These are phyloP conservation scores for Aquilaria yunnanensis DNA, from an alignment of 345 rosid genomes.

Conservation along the genomic window DNA sequence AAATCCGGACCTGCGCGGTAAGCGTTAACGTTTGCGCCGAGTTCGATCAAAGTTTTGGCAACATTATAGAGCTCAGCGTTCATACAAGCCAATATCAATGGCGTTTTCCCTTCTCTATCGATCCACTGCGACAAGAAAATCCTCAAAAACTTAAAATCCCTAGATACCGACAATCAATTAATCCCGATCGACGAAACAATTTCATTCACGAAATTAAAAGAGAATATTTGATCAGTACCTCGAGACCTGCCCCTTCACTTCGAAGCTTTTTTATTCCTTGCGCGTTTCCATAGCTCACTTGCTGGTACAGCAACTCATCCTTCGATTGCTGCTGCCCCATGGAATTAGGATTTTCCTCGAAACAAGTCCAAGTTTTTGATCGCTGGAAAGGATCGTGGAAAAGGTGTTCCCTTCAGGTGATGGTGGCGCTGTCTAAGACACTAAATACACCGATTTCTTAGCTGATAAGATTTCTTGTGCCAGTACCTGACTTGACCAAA, in stretches of 20 bases:
- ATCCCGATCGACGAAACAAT: not conserved
- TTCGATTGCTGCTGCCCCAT: slow-evolving; percentile 98
- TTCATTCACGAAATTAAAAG: not conserved
- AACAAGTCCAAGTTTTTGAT: no score
- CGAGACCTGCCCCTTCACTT: slow-evolving; percentile 84
- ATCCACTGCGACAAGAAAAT: slow-evolving; percentile 52
- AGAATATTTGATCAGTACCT: slow-evolving; percentile 35
- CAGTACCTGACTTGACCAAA: no score
- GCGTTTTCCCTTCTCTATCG: slow-evolving; percentile 91
- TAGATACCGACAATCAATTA: not conserved
- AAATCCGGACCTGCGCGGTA: slow-evolving; percentile 68
- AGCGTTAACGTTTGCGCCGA: slow-evolving; percentile 82
- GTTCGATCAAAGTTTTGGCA: slow-evolving; percentile 73
- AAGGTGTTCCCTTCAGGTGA: no score
- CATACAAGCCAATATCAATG: slow-evolving; percentile 80
- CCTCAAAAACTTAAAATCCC: not conserved
- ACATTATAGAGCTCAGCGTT: slow-evolving; percentile 54
- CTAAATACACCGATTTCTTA: no score
- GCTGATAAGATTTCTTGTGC: no score
- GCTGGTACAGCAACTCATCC: slow-evolving; percentile 79
- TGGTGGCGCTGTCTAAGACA: no score
- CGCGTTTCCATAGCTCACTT: slow-evolving; percentile 62
- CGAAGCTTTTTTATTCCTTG: slow-evolving; percentile 78
- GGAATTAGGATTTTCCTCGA: not conserved
- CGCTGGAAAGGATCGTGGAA: no score